These are phyloP conservation scores for Kluyveromyces starmeri DNA, from an alignment of 805 yeast genomes.

Conservation along the genomic window DNA sequence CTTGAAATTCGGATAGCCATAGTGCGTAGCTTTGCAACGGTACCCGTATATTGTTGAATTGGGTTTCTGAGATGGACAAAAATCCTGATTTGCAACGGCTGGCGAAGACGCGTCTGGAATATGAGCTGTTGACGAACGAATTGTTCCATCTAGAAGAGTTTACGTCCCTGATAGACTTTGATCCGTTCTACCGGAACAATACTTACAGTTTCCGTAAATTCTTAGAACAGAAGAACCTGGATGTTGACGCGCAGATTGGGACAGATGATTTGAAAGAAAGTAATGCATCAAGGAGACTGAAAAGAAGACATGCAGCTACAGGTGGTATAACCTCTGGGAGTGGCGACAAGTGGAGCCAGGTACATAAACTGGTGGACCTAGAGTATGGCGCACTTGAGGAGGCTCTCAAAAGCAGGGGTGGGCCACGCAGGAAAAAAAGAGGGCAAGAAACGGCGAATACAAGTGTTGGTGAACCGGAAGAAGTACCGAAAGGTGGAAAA, in stretches of 20 bases:
- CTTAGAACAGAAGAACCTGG: slow-evolving; percentile 28
- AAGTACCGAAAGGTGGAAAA: slow-evolving; percentile 2
- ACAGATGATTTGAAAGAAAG: slow-evolving; percentile 28
- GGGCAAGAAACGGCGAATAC: background rate
- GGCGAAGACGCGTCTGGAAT: slow-evolving; percentile 37
- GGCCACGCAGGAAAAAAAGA: background rate
- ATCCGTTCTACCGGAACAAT: slow-evolving; percentile 37
- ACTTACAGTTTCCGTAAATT: slow-evolving; percentile 31
- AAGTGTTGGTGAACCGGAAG: background rate
- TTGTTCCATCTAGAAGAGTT: slow-evolving; percentile 55
- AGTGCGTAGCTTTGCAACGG: background rate
- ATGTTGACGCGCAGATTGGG: slow-evolving; percentile 27
- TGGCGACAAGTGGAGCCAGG: slow-evolving; percentile 2
- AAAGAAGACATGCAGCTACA: slow-evolving; percentile 11
- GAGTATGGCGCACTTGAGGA: slow-evolving; percentile 11
- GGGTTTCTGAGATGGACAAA: background rate
- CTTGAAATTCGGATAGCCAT: too few relatives aligned
- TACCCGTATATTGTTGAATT: background rate
- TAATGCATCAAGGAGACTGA: slow-evolving; percentile 12
- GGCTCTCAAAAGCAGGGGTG: slow-evolving; percentile 5
- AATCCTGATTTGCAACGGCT: slow-evolving; percentile 17
- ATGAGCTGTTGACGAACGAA: slow-evolving; percentile 47
- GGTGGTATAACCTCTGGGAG: slow-evolving; percentile 2
- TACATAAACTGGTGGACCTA: slow-evolving; percentile 13
- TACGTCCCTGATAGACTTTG: slow-evolving; percentile 53